Evolutionary conservation across 768 basidiomycete species (phyloP).

Genomic region (Russula ochroleuca): DNA sequence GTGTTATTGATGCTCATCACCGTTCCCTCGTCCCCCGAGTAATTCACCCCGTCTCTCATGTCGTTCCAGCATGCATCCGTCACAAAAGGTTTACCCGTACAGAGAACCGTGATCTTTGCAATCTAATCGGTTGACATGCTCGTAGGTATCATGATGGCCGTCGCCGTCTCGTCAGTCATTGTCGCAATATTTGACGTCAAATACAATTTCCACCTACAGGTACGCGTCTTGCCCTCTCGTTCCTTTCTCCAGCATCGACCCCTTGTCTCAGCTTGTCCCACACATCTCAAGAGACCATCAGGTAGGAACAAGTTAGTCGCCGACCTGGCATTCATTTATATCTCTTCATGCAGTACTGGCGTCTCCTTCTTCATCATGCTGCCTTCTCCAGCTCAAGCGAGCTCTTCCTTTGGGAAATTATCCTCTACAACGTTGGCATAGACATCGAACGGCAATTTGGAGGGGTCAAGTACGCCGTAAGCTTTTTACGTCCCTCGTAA

Average conservation of each 20-base stretch:
- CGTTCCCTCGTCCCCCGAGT: not conserved
- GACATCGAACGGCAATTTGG: conserved; percentile 84
- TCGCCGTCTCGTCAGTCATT: conserved; percentile 66
- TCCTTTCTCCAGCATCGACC: conserved; percentile 2
- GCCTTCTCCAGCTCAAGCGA: conserved; percentile 84
- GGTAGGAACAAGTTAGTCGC: conserved; percentile 41
- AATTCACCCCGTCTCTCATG: conserved; percentile 38
- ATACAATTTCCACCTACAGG: conserved; percentile 84
- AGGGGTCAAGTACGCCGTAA: conserved; percentile 79
- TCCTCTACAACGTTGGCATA: conserved; percentile 67
- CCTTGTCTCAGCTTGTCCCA: conserved; percentile 59
- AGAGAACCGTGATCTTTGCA: not conserved
- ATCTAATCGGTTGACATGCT: conserved; percentile 7
- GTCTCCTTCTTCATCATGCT: conserved; percentile 66
- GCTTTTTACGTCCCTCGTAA: conserved; percentile 30
- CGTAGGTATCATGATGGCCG: conserved; percentile 70
- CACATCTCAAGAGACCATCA: conserved; percentile 89
- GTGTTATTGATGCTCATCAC: conserved; percentile 3
- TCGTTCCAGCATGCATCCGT: conserved; percentile 83
- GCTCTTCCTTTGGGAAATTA: conserved; percentile 67
- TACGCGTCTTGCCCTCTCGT: conserved; percentile 32
- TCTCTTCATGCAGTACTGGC: conserved; percentile 73
- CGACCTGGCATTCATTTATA: not conserved
- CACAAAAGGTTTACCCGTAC: conserved; percentile 56
- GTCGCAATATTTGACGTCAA: conserved; percentile 82